Percentiles rank a stretch among this genome's conserved stretches.
phyloP scores from a whole-genome alignment of 495 filamentous ascomycete species.

The Penicillium malachiteum region DNA sequence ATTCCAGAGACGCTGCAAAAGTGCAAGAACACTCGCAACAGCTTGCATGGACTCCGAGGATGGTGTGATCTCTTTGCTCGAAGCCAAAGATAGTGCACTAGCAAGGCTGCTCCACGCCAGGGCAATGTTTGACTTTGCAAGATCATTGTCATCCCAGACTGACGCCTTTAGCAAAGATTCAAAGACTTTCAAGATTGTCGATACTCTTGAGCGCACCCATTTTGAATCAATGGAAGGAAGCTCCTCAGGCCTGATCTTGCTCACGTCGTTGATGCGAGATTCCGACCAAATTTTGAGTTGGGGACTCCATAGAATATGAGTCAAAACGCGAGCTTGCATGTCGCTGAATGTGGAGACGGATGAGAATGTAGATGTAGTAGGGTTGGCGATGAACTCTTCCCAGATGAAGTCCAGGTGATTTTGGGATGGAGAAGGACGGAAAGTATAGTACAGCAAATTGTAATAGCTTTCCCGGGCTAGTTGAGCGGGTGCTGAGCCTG shows the following conservation, averaged over 20 bases:
- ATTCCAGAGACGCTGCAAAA: conserved; percentile 68
- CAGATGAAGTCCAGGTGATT: conserved; percentile 72
- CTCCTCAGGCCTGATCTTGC: conserved; percentile 62
- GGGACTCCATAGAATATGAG: conserved; percentile 64
- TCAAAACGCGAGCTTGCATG: conserved; percentile 62
- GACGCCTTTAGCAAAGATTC: conserved; percentile 60
- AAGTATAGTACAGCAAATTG: conserved; percentile 81
- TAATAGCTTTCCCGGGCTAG: conserved; percentile 68
- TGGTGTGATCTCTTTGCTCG: conserved; percentile 86
- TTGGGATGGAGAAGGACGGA: conserved; percentile 63
- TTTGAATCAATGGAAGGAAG: conserved; percentile 76
- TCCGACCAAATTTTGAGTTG: conserved; percentile 70
- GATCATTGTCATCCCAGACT: conserved; percentile 50
- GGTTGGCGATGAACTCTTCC: conserved; percentile 67
- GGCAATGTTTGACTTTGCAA: conserved; percentile 42
- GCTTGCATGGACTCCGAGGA: conserved; percentile 78
- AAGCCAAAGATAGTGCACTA: conserved; percentile 69
- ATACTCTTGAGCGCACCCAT: conserved; percentile 78
- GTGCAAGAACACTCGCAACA: conserved; percentile 65
- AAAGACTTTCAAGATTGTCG: conserved; percentile 60
- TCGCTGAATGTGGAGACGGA: conserved; percentile 35
- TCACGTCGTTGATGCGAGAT: conserved; percentile 59
- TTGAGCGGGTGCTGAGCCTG: conserved; percentile 55
- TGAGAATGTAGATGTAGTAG: conserved; percentile 37
- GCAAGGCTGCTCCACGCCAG: conserved; percentile 69